phyloP scores from a whole-genome alignment of 805 yeast species.

The Lachancea thermotolerans region DNA sequence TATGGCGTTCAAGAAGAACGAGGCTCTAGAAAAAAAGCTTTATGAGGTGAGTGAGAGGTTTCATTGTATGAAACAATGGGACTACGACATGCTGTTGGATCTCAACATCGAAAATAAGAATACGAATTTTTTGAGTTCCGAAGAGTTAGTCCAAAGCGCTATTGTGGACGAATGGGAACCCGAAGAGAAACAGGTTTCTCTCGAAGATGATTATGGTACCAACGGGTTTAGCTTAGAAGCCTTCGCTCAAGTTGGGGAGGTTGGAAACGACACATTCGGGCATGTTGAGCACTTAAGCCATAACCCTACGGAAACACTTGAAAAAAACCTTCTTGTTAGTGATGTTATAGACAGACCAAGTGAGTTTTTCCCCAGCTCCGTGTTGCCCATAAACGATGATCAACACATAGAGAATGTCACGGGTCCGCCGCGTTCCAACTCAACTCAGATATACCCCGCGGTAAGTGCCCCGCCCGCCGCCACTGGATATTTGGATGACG shows the following conservation, averaged over 20 bases:
- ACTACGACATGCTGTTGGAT: slow-evolving; percentile 46
- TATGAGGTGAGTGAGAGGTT: slow-evolving; percentile 39
- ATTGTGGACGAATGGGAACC: slow-evolving; percentile 42
- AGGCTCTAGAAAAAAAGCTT: slow-evolving; percentile 37
- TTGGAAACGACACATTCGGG: slow-evolving; percentile 2
- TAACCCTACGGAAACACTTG: neutral
- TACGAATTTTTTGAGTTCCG: slow-evolving; percentile 47
- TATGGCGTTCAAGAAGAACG: slow-evolving; percentile 32
- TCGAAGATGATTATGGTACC: slow-evolving; percentile 4
- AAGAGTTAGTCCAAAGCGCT: slow-evolving; percentile 56
- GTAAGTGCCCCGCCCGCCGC: slow-evolving; percentile 13
- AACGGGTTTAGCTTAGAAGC: slow-evolving; percentile 4
- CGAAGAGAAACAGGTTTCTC: slow-evolving; percentile 7
- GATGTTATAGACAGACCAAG: slow-evolving; percentile 27
- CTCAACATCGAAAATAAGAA: slow-evolving; percentile 39
- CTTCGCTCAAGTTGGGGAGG: slow-evolving; percentile 3
- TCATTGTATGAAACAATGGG: slow-evolving; percentile 53
- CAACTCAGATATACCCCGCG: slow-evolving; percentile 2
- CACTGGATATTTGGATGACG: slow-evolving; percentile 21
- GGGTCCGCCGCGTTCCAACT: neutral
- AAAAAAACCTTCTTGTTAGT: slow-evolving; percentile 16
- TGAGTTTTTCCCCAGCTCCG: slow-evolving; percentile 18
- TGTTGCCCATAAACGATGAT: slow-evolving; percentile 5
- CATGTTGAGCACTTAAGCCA: neutral
- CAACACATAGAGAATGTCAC: neutral